Conservation (phyloP, 2,329 filamentous ascomycete genomes). For the Xylariaceae sp. region DNA sequence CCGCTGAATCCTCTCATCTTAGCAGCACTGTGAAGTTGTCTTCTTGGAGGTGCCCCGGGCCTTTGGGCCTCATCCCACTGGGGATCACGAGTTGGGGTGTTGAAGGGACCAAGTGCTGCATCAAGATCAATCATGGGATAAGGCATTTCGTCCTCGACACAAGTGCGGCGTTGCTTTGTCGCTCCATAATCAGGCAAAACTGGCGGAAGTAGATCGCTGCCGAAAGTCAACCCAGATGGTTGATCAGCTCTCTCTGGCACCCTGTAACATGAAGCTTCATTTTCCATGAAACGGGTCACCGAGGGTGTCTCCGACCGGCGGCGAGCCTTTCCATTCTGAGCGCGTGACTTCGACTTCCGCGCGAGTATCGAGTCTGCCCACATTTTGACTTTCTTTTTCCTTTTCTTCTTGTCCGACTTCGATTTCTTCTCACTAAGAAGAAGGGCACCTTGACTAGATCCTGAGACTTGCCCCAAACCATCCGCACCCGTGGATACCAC, state of each 20-base stretch:
- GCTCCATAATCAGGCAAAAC: slow-evolving; percentile 35
- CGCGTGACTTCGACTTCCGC: slow-evolving; percentile 51
- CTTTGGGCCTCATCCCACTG: slow-evolving; percentile 64
- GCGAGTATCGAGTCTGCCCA: slow-evolving; percentile 66
- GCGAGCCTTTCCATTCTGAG: slow-evolving; percentile 39
- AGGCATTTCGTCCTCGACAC: slow-evolving; percentile 55
- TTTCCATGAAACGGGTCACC: slow-evolving; percentile 30
- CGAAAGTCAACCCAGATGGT: slow-evolving; percentile 36
- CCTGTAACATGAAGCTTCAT: slow-evolving; percentile 29
- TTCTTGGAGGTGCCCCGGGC: slow-evolving; percentile 52
- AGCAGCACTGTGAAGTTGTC: slow-evolving; percentile 71
- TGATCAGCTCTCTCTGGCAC: slow-evolving; percentile 25
- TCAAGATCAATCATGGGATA: slow-evolving; percentile 90
- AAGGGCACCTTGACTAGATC: slow-evolving; percentile 19
- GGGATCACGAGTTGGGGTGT: slow-evolving; percentile 63
- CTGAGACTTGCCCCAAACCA: slow-evolving; percentile 24
- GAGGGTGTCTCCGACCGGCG: slow-evolving; percentile 46
- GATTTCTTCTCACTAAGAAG: slow-evolving; percentile 30
- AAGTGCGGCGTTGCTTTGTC: slow-evolving; percentile 32
- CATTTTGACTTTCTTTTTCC: slow-evolving; percentile 69
- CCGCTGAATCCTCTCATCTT: slow-evolving; percentile 63
- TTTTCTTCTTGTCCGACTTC: slow-evolving; percentile 38
- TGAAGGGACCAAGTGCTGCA: slow-evolving; percentile 86
- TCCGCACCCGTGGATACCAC: slow-evolving; percentile 36
- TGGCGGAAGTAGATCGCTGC: slow-evolving; percentile 35